A percentile compares a stretch with the other conserved stretches of the same genome.
Evolutionary conservation across 2,329 filamentous ascomycete species (phyloP).

Genomic region (Xylariaceae sp.): DNA sequence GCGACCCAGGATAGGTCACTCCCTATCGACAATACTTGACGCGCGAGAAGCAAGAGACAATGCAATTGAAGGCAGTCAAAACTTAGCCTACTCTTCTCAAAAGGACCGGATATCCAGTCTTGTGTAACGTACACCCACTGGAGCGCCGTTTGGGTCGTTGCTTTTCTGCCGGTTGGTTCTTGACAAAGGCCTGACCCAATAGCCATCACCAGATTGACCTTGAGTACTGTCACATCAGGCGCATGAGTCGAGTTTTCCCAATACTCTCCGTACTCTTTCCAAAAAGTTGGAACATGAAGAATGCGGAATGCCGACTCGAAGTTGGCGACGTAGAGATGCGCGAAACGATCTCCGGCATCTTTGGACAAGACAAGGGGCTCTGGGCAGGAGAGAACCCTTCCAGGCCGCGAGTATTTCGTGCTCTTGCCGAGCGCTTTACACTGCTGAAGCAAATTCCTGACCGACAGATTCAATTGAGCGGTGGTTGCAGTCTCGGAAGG

Average conservation of each 20-base stretch:
- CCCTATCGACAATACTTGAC: slow-evolving; percentile 36
- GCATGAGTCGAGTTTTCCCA: slow-evolving; percentile 37
- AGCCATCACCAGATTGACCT: slow-evolving; percentile 55
- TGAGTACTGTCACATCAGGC: slow-evolving; percentile 47
- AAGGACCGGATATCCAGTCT: slow-evolving; percentile 49
- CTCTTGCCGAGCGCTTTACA: slow-evolving; percentile 5
- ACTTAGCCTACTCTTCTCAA: slow-evolving; percentile 48
- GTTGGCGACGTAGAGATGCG: slow-evolving; percentile 46
- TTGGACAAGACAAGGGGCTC: slow-evolving; percentile 44
- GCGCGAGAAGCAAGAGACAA: slow-evolving; percentile 42
- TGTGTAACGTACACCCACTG: slow-evolving; percentile 57
- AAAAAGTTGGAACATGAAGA: slow-evolving; percentile 49
- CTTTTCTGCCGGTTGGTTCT: slow-evolving; percentile 45
- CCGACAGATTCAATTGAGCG: background rate
- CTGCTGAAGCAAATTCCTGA: slow-evolving; percentile 2
- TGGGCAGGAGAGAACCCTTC: slow-evolving; percentile 39
- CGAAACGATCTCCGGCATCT: slow-evolving; percentile 41
- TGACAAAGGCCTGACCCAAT: slow-evolving; percentile 37
- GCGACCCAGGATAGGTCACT: slow-evolving; percentile 47
- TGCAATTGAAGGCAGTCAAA: slow-evolving; percentile 48
- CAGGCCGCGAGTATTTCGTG: background rate
- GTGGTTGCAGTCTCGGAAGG: background rate
- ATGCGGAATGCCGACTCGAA: slow-evolving; percentile 46
- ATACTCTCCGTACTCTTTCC: slow-evolving; percentile 44
- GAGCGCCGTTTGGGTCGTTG: slow-evolving; percentile 49